Evolutionary conservation across 2,329 filamentous ascomycete genomes (phyloP), one percentile per base, ranked within the genome.

Genomic region (Amesomyces nigricolor): DNA sequence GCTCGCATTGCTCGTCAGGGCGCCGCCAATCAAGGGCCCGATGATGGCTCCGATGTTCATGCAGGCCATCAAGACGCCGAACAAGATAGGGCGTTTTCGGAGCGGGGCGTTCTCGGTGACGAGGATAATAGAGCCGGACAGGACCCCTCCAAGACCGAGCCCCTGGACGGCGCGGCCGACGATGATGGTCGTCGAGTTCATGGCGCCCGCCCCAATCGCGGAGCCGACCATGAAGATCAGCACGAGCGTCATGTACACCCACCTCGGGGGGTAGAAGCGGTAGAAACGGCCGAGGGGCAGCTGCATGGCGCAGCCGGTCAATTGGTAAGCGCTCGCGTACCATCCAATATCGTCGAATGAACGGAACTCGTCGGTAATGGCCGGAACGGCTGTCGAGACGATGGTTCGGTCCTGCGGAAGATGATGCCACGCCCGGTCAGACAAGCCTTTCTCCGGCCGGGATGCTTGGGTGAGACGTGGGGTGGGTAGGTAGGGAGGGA

Each of bases 1-100:
- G 26, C 11, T 42, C n/a, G 26, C 5, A 11, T 19, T 11, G 49
- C 13, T 10, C 2, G 49, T 51, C 7, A 51, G 14, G 11, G n/a
- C 49, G 32, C 49, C 49, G 40, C 49, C 49, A 19, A 51, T 19
- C 7, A 52, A 14, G 5, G 50, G 50, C 6, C 29, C 50, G 11
- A 8, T 13, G 42, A 52, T 26, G 10, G 32, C 17, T 2, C 19
- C 43, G 6, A 52, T 73, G 13, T 79, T 80, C 67, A 76, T n/a
- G 37, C 47, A 35, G 32, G 38, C 38, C 8, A 22, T 73, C 70
- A 81, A 78, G 44, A 72, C 76, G 11, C 76, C 76, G 43, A 82
- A 72, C 29, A 81, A 76, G 78, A 79, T 66, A 7, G 76, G 80
- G 29, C 80, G 72, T 60, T 78, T 78, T 7, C 73, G 68, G 4